Conservation (phyloP, 164 flowering plant species). For the Magnolia officinalis region DNA sequence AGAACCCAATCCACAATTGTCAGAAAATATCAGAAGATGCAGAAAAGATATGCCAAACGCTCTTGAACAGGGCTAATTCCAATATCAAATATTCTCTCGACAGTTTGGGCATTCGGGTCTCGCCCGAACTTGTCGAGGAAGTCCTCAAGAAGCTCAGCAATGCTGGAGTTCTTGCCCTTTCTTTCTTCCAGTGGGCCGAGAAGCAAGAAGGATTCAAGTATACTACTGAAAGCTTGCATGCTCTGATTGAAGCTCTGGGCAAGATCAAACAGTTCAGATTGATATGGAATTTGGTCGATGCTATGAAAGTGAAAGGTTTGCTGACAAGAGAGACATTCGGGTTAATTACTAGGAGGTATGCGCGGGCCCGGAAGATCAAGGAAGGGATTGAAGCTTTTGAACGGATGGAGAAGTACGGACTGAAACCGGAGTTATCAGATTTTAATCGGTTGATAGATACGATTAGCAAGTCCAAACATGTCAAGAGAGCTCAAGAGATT, state of each 20-base stretch:
- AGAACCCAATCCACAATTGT: slow-evolving; percentile 4
- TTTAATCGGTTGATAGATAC: slow-evolving; percentile 62
- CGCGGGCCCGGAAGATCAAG: slow-evolving; percentile 58
- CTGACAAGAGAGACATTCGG: slow-evolving; percentile 60
- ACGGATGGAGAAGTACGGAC: slow-evolving; percentile 65
- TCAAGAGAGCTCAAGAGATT: slow-evolving; percentile 53
- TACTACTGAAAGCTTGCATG: slow-evolving; percentile 54
- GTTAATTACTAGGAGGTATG: slow-evolving; percentile 59
- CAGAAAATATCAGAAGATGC: slow-evolving; percentile 22
- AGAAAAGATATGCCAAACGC: slow-evolving; percentile 43
- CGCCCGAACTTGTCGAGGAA: slow-evolving; percentile 47
- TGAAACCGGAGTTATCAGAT: slow-evolving; percentile 50
- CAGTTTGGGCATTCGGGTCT: slow-evolving; percentile 25
- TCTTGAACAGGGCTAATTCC: slow-evolving; percentile 27
- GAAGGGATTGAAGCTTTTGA: slow-evolving; percentile 66
- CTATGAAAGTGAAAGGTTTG: slow-evolving; percentile 51
- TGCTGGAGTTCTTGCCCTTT: slow-evolving; percentile 21
- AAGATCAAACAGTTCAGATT: slow-evolving; percentile 75
- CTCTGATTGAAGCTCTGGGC: slow-evolving; percentile 67
- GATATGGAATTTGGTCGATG: slow-evolving; percentile 53
- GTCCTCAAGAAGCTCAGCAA: slow-evolving; percentile 50
- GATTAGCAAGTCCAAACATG: slow-evolving; percentile 56
- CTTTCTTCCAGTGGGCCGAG: slow-evolving; percentile 37
- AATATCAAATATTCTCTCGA: slow-evolving; percentile 32
- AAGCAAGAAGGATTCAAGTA: slow-evolving; percentile 46